Evolutionary conservation across 2,329 filamentous ascomycete species (phyloP), one percentile per base, ranked within the genome.

Genomic region (Diaporthe velutina): DNA sequence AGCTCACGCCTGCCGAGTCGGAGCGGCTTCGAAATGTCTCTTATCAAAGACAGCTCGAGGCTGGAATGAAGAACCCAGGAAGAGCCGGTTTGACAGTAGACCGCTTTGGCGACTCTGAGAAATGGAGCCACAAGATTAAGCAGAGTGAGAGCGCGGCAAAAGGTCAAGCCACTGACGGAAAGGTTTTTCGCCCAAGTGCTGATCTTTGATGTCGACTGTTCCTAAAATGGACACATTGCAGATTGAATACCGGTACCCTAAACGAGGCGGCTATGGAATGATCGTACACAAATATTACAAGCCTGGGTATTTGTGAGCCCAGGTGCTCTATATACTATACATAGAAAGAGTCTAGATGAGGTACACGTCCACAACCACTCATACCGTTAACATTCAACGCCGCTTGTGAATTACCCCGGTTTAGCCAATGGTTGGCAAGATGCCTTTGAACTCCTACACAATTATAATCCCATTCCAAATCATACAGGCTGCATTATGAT

Each of bases 11-110:
- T 0, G 84, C 80, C 17, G 90, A 92, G 78, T 82, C 82, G 1
- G 84, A 90, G 61, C 82, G 90, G 8, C 80, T 92, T 64, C 84
- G 90, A 15, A 83, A 85, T 22, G 84, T 92, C 1, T 90, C 87
- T 10, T 90, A 90, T 77, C 85, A 90, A 78, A 83, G 86, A 57
- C 90, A 92, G 77, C 76, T 90, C 9, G 88, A 88, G 77, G 86
- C 87, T 9, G 90, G 90, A 0, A 85, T 88, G 80, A 84, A 80
- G 58, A 83, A 85, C n/a, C 86, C 90, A 0, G 89, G 88, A 0
- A 83, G 83, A 30, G 84, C 85, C 2, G 88, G 88, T 1, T 77
- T 88, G 57, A 88, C 86, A 1, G 82, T 79, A 2, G 86, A 89
- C 77, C 80, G 82, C 10, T 79, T 84, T 40, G 85, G 85, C 1